Base-by-base conservation (phyloP, 495 filamentous ascomycete species). In the Trichoderma erinaceum region DNA sequence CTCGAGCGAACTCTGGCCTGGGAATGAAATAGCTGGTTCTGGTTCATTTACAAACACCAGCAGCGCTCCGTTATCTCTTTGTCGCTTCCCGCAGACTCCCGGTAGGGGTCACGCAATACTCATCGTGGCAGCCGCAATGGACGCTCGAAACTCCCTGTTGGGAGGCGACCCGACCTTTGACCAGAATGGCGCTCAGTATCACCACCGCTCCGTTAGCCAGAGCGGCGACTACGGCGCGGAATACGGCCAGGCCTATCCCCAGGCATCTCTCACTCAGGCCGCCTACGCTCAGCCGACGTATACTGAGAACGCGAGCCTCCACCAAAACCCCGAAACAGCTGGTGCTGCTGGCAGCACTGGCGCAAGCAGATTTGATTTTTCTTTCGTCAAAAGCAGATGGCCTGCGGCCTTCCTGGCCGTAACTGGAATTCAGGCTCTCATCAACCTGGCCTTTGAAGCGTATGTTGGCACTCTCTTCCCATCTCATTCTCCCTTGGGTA, bases 371-470 rank as follows among this genome's bases (percentile, higher is more conserved):
- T 87, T 89, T 82, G 92, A 38, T 5, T 38, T 38, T 10, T 7
- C 92, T 71, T 81, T 88, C 71, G 87, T 94, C 65, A 90, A 86
- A 73, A 89, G 91, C 4, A 81, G 81, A 72, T 99, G 96, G 96
- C 92, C 92, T 3, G 95, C 92, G 87, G 78, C 87, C 67, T 97
- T 97, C 75, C 83, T 93, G 73, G 73, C 88, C 69, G 81, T 90
- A 48, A 87, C 93, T 41, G 76, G 88, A 46, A 48, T 92, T 56
- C 96, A 99, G 77, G 89, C 91, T 46, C 76, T 89, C 41, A 85
- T 94, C 63, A 88, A 89, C 41, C 83, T 98, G 68, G 89, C 84
- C 6, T 87, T 97, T 63, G 92, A 99, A 85, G 84, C 87, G 92
- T 97, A 85, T 75, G 93, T 83, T 64, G 41, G 21, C 48, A 58